phyloP scores from a whole-genome alignment of 2,329 filamentous ascomycete species.

The Pseudonectria foliicola region DNA sequence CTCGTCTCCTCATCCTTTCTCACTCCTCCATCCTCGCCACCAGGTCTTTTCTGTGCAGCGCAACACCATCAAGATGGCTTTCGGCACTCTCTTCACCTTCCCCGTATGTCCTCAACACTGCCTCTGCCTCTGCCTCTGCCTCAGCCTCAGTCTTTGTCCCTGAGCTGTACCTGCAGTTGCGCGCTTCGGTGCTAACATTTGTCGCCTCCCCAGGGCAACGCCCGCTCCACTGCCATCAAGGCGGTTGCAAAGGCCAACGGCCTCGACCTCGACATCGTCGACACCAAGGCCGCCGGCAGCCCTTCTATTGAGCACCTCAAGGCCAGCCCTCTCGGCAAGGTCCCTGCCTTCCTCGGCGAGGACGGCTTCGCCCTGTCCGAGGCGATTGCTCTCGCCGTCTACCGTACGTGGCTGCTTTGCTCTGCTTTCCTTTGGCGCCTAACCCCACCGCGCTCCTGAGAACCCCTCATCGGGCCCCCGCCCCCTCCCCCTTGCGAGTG shows the following conservation, averaged over 20 bases:
- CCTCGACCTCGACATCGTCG: constrained; percentile 80
- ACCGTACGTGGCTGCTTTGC: constrained; percentile 77
- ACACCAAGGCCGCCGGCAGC: constrained; percentile 58
- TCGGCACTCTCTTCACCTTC: constrained; percentile 94
- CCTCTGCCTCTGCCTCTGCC: too few relatives aligned
- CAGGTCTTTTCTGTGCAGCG: constrained; percentile 22
- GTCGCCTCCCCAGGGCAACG: constrained; percentile 60
- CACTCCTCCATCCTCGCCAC: constrained; percentile 14
- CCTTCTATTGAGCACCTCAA: constrained; percentile 72
- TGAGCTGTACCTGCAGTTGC: too few relatives aligned
- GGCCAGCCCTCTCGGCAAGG: constrained; percentile 80
- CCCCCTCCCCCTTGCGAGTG: constrained; percentile 31
- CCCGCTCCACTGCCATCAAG: constrained; percentile 80
- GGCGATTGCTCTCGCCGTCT: constrained; percentile 92
- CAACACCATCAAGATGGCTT: constrained; percentile 65
- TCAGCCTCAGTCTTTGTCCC: too few relatives aligned
- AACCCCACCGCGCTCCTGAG: constrained; percentile 6
- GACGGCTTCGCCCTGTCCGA: constrained; percentile 89
- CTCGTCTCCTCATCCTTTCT: constrained; percentile 10
- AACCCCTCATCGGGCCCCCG: constrained; percentile 23
- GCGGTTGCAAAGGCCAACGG: constrained; percentile 97
- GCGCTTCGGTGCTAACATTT: constrained; percentile 27
- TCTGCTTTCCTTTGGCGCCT: too few relatives aligned
- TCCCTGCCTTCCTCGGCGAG: constrained; percentile 85
- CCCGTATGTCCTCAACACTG: constrained; percentile 49